Percentiles rank a stretch among this genome's conserved stretches.
These are phyloP conservation scores for Plasmodium sp. DNA, from an alignment of 169 alveolate genomes.

Conservation along the genomic window DNA sequence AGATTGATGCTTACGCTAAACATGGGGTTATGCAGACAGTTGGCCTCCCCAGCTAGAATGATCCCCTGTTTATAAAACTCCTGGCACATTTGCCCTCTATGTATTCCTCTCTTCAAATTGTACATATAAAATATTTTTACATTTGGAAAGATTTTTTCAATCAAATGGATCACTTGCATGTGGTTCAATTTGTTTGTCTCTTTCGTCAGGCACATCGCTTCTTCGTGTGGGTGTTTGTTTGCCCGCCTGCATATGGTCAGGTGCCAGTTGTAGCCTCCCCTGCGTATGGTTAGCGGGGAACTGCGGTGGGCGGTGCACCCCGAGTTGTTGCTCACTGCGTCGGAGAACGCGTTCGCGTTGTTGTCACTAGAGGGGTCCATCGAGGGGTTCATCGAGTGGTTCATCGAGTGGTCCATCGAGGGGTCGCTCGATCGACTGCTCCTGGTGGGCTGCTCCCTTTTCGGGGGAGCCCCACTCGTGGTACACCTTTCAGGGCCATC, in stretches of 20 bases:
- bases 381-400: neutral
- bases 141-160: constrained; percentile 18
- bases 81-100: constrained; percentile 19
- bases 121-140: constrained; percentile 16
- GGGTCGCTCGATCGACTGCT: neutral
- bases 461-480: neutral
- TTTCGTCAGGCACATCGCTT: neutral
- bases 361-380: neutral
- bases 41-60: constrained; percentile 42
- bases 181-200: neutral
- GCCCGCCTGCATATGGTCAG: constrained; percentile 28
- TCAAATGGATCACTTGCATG: constrained; percentile 12
- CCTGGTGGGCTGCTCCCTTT: neutral
- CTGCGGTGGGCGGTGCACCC: neutral
- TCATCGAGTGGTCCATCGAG: neutral
- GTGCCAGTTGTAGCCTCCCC: constrained; percentile 39
- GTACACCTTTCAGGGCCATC: neutral
- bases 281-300: neutral
- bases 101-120: constrained; percentile 25
- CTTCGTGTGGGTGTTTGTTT: neutral
- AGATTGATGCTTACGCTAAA: constrained; percentile 27
- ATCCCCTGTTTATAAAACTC: constrained; percentile 1
- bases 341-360: neutral
- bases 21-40: constrained; percentile 47
- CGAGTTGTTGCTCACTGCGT: constrained; percentile 43